phyloP scores from a whole-genome alignment of 371 early-diverging fungal genomes.

The Mortierella sp. region DNA sequence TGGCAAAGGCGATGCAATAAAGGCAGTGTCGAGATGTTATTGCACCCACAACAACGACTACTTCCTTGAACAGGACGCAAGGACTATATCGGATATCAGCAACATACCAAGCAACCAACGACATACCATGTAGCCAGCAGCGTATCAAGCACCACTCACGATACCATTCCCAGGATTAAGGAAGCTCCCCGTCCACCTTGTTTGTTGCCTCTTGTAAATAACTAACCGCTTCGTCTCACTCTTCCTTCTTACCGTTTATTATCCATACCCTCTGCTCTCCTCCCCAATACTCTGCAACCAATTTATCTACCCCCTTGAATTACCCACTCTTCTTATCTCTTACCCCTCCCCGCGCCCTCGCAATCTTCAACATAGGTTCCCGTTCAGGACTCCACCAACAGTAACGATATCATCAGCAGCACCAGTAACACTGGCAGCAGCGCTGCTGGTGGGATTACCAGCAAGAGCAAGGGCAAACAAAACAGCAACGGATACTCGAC shows the following conservation, averaged over 20 bases:
- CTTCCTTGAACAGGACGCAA: no score
- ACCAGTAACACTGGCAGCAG: not conserved
- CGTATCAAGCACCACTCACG: no score
- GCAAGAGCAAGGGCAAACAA: conserved; percentile 11
- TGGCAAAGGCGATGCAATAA: not conserved
- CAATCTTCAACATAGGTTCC: not conserved
- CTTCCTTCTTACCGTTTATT: not conserved
- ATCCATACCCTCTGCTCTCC: not conserved
- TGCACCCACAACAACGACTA: no score
- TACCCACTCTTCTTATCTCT: not conserved
- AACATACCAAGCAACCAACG: not conserved
- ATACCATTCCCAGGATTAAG: no score
- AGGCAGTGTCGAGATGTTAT: not conserved
- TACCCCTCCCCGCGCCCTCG: not conserved
- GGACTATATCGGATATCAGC: no score
- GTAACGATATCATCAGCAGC: not conserved
- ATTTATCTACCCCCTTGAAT: not conserved
- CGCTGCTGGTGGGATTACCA: not conserved
- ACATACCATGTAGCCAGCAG: no score
- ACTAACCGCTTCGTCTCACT: not conserved
- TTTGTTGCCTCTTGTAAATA: not conserved
- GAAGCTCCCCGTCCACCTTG: no score
- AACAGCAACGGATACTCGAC: conserved; percentile 35
- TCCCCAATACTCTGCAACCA: not conserved
- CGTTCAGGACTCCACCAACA: conserved; percentile 1